Percentiles rank a stretch among this genome's conserved stretches.
phyloP scores from a whole-genome alignment of 108 stramenopile genomes.

The Cyclotella cryptica region DNA sequence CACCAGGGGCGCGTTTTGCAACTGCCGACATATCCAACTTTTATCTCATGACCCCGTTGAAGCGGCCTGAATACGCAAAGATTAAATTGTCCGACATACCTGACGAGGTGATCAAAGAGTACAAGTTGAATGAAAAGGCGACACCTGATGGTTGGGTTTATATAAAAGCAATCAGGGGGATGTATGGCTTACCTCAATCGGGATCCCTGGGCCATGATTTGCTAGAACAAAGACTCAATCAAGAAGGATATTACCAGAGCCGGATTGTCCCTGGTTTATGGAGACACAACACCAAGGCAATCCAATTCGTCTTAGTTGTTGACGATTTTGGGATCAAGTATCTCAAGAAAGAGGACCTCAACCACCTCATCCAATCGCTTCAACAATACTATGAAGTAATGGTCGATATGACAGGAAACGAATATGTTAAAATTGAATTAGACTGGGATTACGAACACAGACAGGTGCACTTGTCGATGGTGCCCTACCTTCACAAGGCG shows the following conservation, averaged over 20 bases:
- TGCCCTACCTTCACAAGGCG: constrained; percentile 6
- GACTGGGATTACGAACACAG: constrained; percentile 15
- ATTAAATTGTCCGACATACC: too few relatives aligned
- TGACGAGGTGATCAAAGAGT: constrained; percentile 47
- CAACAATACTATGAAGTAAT: constrained; percentile 48
- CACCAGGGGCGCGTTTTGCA: too few relatives aligned
- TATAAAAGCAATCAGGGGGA: background rate
- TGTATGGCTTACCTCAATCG: too few relatives aligned
- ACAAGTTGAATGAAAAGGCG: constrained; percentile 31
- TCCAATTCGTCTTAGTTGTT: too few relatives aligned
- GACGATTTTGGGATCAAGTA: too few relatives aligned
- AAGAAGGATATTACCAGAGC: constrained; percentile 15
- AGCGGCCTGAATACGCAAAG: too few relatives aligned
- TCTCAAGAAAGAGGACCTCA: constrained; percentile 35
- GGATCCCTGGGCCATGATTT: too few relatives aligned
- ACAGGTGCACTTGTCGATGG: constrained; percentile 9
- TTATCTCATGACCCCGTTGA: too few relatives aligned
- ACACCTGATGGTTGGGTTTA: constrained; percentile 8
- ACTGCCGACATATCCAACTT: too few relatives aligned
- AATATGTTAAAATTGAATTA: too few relatives aligned
- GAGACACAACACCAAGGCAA: too few relatives aligned
- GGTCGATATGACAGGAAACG: constrained; percentile 49
- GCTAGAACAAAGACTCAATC: background rate
- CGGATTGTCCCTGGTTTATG: constrained; percentile 9
- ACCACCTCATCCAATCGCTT: constrained; percentile 51